Evolutionary conservation across 495 filamentous ascomycete species (phyloP).

Genomic region (Margaritispora aquatica): DNA sequence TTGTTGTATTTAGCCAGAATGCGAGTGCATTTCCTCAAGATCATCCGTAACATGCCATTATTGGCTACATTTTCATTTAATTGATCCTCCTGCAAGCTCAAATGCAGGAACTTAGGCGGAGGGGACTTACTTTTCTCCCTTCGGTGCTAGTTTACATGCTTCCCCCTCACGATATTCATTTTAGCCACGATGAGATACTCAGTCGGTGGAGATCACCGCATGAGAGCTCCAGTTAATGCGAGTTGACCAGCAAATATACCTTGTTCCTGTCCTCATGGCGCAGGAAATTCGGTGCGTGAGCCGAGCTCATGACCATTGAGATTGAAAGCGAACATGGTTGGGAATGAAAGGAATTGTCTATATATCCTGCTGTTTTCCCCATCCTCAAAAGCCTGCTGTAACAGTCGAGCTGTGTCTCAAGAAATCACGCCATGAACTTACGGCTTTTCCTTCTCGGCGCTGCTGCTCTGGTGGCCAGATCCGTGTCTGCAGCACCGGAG

Average conservation of each 20-base stretch:
- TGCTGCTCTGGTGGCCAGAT: neutral
- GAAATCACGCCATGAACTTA: neutral
- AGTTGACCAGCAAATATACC: neutral
- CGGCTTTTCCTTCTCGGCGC: neutral
- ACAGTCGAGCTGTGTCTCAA: neutral
- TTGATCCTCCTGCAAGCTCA: neutral
- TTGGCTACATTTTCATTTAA: neutral
- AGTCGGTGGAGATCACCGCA: neutral
- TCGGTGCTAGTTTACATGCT: neutral
- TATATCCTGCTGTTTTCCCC: neutral
- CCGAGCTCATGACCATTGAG: neutral
- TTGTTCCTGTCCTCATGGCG: neutral
- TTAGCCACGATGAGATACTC: neutral
- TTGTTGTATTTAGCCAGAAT: neutral
- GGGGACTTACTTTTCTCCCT: conserved; percentile 1
- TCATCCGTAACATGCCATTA: neutral
- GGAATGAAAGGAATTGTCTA: neutral
- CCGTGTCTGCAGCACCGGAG: neutral
- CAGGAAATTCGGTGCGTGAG: neutral
- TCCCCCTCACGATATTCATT: neutral
- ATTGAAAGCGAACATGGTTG: neutral
- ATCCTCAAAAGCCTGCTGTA: neutral
- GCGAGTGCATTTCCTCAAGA: neutral
- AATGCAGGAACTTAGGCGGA: neutral
- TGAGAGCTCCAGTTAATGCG: neutral